These are phyloP conservation scores for Trichosanthes truncata DNA, from an alignment of 306 rosid genomes.

Conservation along the genomic window DNA sequence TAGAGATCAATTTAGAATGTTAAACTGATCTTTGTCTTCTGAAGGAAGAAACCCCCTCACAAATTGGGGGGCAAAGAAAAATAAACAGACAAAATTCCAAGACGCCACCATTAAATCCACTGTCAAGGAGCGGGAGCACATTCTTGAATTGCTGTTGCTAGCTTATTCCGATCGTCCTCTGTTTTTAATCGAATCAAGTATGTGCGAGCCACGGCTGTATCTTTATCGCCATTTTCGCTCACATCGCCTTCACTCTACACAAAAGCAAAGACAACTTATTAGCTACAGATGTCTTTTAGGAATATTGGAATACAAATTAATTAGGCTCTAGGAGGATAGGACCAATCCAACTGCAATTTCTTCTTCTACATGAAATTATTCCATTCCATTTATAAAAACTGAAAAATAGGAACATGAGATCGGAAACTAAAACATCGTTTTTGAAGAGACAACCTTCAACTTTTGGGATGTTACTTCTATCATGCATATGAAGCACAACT, in stretches of 20 bases:
- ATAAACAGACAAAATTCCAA: neutral
- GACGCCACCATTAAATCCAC: neutral
- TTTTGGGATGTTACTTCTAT: neutral
- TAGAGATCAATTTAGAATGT: neutral
- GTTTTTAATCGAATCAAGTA: constrained; percentile 80
- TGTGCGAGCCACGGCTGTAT: constrained; percentile 61
- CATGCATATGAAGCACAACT: neutral
- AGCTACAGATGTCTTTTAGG: neutral
- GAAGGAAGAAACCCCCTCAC: neutral
- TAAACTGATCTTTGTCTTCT: neutral
- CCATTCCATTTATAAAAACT: neutral
- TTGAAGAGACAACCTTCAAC: neutral
- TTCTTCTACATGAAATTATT: neutral
- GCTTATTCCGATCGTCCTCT: constrained; percentile 70
- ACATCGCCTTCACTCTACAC: constrained; percentile 56
- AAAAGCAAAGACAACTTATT: neutral
- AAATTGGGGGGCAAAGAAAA: neutral
- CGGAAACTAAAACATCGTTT: neutral
- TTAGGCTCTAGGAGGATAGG: neutral
- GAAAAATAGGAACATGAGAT: neutral
- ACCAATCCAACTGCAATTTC: neutral
- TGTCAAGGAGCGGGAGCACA: constrained; percentile 65
- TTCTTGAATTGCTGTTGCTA: constrained; percentile 76
- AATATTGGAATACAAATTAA: neutral
- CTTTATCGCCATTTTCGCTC: constrained; percentile 29